Percentiles rank a stretch among this genome's conserved stretches.
These are phyloP conservation scores for Canariomyces notabilis DNA, from an alignment of 2,329 filamentous ascomycete genomes.

Conservation along the genomic window DNA sequence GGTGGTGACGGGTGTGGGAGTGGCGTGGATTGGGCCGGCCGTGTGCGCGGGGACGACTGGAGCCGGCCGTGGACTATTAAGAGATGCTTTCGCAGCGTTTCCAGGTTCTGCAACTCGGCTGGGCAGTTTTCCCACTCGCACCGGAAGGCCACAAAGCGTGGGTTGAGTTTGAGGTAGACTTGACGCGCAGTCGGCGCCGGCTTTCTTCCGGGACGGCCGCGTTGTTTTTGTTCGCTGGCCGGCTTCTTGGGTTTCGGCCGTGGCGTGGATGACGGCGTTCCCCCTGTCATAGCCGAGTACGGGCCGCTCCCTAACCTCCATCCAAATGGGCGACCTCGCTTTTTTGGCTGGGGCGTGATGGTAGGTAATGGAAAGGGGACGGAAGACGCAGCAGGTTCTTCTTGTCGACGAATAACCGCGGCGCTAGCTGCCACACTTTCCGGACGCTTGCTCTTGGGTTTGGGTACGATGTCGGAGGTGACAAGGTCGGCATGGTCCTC, in stretches of 20 bases:
- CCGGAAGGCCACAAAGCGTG: slow-evolving; percentile 46
- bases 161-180: slow-evolving; percentile 38
- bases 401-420: background rate
- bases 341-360: slow-evolving; percentile 18
- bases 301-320: slow-evolving; percentile 35
- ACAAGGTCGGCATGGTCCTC: slow-evolving; percentile 6
- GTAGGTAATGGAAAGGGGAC: slow-evolving; percentile 6
- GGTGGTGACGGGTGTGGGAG: background rate
- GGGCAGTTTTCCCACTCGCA: slow-evolving; percentile 58
- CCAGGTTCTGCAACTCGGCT: slow-evolving; percentile 58
- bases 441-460: background rate
- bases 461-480: slow-evolving; percentile 18
- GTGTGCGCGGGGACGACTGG: background rate
- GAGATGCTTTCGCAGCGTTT: slow-evolving; percentile 53
- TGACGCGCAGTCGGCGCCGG: slow-evolving; percentile 36
- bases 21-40: no score
- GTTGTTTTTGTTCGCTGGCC: slow-evolving; percentile 28
- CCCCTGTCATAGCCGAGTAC: slow-evolving; percentile 23
- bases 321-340: slow-evolving; percentile 46
- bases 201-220: slow-evolving; percentile 39
- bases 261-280: slow-evolving; percentile 4
- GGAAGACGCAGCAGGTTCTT: slow-evolving; percentile 1
- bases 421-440: background rate
- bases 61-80: slow-evolving; percentile 42
- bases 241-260: slow-evolving; percentile 17